phyloP scores from a whole-genome alignment of 495 filamentous ascomycete species.

The Xylaria longipes region DNA sequence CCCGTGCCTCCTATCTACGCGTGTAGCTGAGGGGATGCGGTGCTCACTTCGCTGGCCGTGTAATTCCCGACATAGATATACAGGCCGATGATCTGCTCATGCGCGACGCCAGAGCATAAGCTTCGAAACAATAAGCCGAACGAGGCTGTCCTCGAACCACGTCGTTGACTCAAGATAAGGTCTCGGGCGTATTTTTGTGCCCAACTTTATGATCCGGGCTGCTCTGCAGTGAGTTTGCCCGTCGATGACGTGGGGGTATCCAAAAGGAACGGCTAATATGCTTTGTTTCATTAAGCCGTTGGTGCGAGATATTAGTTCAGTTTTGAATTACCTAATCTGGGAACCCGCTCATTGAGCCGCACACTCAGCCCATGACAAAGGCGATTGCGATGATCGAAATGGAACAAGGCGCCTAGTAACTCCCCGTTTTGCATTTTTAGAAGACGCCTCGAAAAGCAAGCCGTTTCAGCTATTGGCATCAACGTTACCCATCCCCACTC shows the following conservation, averaged over 20 bases:
- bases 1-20: background rate
- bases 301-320: conserved; percentile 13
- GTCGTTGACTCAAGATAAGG: background rate
- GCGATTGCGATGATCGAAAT: conserved; percentile 2
- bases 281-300: background rate
- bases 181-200: background rate
- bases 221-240: background rate
- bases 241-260: conserved; percentile 8
- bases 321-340: conserved; percentile 5
- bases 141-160: background rate
- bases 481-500: background rate
- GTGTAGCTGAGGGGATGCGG: background rate
- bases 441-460: background rate
- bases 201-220: conserved; percentile 1
- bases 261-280: background rate
- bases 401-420: background rate
- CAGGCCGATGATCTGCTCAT: conserved; percentile 12
- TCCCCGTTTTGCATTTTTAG: background rate
- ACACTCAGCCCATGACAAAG: background rate
- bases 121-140: background rate
- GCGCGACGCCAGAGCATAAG: background rate
- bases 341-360: conserved; percentile 13
- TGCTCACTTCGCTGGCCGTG: conserved; percentile 17
- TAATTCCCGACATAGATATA: background rate
- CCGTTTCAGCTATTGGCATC: background rate